phyloP scores from a whole-genome alignment of 23 red algal genomes.

The Pyropia yezoensis region DNA sequence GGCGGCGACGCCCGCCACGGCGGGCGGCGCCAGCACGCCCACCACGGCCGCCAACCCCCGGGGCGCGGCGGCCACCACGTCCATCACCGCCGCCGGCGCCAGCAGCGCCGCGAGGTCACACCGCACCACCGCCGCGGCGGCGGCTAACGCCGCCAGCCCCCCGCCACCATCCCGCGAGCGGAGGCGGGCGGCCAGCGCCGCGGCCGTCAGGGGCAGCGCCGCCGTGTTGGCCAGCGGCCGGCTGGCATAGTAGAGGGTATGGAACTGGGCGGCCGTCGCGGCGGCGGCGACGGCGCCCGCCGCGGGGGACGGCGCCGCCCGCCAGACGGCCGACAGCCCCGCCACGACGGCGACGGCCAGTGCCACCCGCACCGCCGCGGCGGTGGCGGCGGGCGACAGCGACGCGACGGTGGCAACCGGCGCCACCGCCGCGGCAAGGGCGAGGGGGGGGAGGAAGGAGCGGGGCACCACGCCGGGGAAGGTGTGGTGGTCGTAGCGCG shows the following conservation, averaged over 20 bases:
- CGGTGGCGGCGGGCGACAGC: constrained; percentile 9
- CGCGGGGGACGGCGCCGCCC: constrained; percentile 5
- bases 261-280: constrained; percentile 55
- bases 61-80: not conserved
- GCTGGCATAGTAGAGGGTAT: constrained; percentile 62
- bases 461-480: constrained; percentile 77
- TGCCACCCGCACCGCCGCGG: constrained; percentile 3
- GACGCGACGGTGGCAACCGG: constrained; percentile 2
- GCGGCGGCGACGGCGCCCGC: constrained; percentile 19
- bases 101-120: constrained; percentile 60
- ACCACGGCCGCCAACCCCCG: constrained; percentile 1
- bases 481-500: constrained; percentile 64
- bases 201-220: constrained; percentile 44
- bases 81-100: constrained; percentile 28
- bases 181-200: constrained; percentile 34
- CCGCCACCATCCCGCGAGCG: not conserved
- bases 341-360: constrained; percentile 16
- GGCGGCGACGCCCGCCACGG: constrained; percentile 11
- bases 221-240: constrained; percentile 70
- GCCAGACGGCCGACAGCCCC: constrained; percentile 20
- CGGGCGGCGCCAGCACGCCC: constrained; percentile 2
- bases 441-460: constrained; percentile 38
- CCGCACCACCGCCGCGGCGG: constrained; percentile 57
- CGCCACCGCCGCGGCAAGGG: constrained; percentile 12
- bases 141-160: constrained; percentile 23